A percentile compares a stretch with the other conserved stretches of the same genome.
These are phyloP conservation scores for Onygena corvina DNA, from an alignment of 2,329 filamentous ascomycete genomes.

Conservation along the genomic window DNA sequence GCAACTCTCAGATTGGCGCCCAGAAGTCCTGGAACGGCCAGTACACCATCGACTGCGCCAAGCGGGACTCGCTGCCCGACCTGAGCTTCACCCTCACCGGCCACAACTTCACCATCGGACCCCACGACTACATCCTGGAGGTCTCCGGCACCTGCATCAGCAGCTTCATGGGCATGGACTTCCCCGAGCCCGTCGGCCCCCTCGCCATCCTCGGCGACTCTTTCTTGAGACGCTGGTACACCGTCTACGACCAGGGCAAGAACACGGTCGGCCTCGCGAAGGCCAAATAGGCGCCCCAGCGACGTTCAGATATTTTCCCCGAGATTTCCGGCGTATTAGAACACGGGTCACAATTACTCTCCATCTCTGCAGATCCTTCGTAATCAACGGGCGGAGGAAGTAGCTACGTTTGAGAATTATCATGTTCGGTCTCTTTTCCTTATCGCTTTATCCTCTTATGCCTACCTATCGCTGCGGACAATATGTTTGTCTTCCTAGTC, in stretches of 20 bases:
- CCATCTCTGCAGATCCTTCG: conserved; percentile 1
- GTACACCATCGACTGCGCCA: conserved; percentile 83
- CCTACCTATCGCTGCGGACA: background rate
- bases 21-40: conserved; percentile 97
- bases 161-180: conserved; percentile 93
- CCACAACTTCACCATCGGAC: conserved; percentile 79
- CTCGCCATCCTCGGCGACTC: conserved; percentile 74
- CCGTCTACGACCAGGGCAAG: conserved; percentile 88
- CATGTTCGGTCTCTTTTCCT: conserved; percentile 4
- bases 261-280: conserved; percentile 78
- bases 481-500: background rate
- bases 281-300: conserved; percentile 25
- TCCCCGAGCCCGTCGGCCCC: conserved; percentile 73
- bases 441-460: no score
- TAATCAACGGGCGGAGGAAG: background rate
- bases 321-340: background rate
- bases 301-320: background rate
- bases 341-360: background rate
- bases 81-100: conserved; percentile 82
- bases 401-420: background rate
- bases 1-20: conserved; percentile 90
- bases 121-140: conserved; percentile 92
- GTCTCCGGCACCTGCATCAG: conserved; percentile 93
- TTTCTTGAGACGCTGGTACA: conserved; percentile 57
- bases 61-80: conserved; percentile 73